Base-by-base conservation (phyloP, 2,329 filamentous ascomycete species). In the Macrophomina pseudophaseolina region DNA sequence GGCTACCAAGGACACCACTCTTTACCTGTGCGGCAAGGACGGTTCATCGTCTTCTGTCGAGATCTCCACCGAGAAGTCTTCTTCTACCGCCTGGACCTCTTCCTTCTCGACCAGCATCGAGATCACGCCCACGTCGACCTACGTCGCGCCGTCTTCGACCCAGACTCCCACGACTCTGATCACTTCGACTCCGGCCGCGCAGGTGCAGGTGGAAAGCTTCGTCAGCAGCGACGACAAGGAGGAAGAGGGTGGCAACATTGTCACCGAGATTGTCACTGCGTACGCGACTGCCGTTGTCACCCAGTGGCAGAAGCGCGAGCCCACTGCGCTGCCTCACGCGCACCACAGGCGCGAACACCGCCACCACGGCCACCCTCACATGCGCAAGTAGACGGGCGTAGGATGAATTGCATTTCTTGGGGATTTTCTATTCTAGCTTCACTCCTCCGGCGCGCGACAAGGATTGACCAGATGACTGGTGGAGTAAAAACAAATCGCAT, bases 311-410 rank as follows among this genome's bases (percentile, higher is more conserved):
- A 74, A 77, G 66, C 65, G 65, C 65, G 23, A 48, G 12, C 14
- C 48, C 32, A 30, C 23, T 23, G 23, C 23, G 23, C 23, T 3
- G 28, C 65, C 65, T 35, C 56, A 66, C 48, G 56, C 58, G 48
- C 65, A 66, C 28, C 75, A 77, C 74, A 74, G 72, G 71, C 74
- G 73, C 66, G 72, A 70, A 66, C 75, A 77, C 69, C 74, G 71
- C 32, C 76, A 78, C 69, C 71, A 74, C 56, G 49, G 40, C 56
- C 65, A 66, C 56, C 65, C 65, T 6, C 65, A 66, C 56, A 40
- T 51, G 33, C 65, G 65, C 65, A 66, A 63, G 65, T 66, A 66
- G 28, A 52, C 23, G 33, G 28, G 44, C 23, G 33, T 14, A 9
- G 11, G 42, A 32, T 23, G 14, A 33, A 49, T 49, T 62, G 58